These are phyloP conservation scores for Suillus cothurnatus DNA, from an alignment of 768 basidiomycete genomes.

Conservation along the genomic window DNA sequence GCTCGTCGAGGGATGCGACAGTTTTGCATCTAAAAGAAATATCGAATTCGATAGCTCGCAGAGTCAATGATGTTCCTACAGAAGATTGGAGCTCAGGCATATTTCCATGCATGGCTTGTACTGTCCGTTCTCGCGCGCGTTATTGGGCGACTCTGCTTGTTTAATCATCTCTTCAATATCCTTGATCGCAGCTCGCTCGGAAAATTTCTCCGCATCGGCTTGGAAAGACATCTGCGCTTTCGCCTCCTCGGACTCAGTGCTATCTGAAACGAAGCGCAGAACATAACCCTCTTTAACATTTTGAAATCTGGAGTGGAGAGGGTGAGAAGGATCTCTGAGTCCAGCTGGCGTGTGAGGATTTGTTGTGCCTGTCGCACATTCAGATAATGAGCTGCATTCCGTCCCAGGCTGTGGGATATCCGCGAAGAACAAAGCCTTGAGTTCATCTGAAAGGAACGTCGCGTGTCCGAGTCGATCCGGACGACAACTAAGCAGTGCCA, in stretches of 20 bases:
- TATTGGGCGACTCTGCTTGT: neutral
- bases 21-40: neutral
- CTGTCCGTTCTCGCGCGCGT: neutral
- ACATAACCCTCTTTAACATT: conserved; percentile 29
- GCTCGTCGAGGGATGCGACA: neutral
- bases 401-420: conserved; percentile 24
- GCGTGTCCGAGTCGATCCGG: conserved; percentile 81
- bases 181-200: neutral
- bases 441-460: conserved; percentile 71
- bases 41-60: neutral
- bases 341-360: neutral
- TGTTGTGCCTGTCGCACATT: neutral
- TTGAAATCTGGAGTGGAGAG: conserved; percentile 26
- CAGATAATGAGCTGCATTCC: neutral
- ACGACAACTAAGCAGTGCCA: conserved; percentile 56
- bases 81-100: neutral
- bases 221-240: conserved; percentile 2
- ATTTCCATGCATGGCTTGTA: neutral
- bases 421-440: conserved; percentile 53
- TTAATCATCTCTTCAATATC: neutral
- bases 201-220: neutral
- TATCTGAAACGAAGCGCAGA: conserved; percentile 22
- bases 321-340: conserved; percentile 22
- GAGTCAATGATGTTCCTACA: neutral
- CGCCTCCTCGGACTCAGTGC: conserved; percentile 18